A percentile compares a stretch with the other conserved stretches of the same genome.
Evolutionary conservation across 768 basidiomycete genomes (phyloP).

Genomic region (Lyophyllum shimeji): DNA sequence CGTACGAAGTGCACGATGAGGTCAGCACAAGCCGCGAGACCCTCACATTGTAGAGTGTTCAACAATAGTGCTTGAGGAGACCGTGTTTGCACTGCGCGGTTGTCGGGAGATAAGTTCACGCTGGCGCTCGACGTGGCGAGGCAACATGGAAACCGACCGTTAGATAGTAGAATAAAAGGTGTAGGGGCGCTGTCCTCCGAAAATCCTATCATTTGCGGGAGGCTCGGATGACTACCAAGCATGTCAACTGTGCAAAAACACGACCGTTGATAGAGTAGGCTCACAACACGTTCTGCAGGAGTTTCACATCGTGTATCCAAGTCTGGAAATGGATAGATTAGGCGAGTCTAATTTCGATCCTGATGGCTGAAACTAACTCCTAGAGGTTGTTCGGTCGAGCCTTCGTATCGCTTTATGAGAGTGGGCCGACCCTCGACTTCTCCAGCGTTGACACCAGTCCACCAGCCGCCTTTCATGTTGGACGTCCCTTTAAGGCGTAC

Average conservation of each 20-base stretch:
- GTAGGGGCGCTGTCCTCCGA: conserved; percentile 43
- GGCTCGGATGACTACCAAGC: conserved; percentile 43
- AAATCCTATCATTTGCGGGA: conserved; percentile 54
- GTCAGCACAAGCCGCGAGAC: conserved; percentile 35
- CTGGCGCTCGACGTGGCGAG: background rate
- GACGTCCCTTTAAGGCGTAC: conserved; percentile 36
- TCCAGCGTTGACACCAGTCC: conserved; percentile 41
- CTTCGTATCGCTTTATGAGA: conserved; percentile 47
- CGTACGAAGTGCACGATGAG: conserved; percentile 21
- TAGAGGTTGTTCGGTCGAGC: conserved; percentile 26
- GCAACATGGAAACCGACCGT: conserved; percentile 28
- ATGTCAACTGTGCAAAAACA: background rate
- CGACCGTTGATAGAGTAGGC: conserved; percentile 12
- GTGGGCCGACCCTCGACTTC: conserved; percentile 38
- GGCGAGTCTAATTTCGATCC: background rate
- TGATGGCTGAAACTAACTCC: conserved; percentile 22
- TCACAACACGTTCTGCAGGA: conserved; percentile 49
- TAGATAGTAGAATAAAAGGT: conserved; percentile 52
- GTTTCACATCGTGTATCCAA: conserved; percentile 52
- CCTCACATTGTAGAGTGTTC: conserved; percentile 32
- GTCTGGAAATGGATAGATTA: conserved; percentile 24
- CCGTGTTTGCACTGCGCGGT: conserved; percentile 37
- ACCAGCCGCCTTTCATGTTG: conserved; percentile 44
- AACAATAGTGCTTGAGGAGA: conserved; percentile 39
- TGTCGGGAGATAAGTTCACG: background rate